Conservation (phyloP, 768 basidiomycete species). For the Pleurotus pulmonarius region DNA sequence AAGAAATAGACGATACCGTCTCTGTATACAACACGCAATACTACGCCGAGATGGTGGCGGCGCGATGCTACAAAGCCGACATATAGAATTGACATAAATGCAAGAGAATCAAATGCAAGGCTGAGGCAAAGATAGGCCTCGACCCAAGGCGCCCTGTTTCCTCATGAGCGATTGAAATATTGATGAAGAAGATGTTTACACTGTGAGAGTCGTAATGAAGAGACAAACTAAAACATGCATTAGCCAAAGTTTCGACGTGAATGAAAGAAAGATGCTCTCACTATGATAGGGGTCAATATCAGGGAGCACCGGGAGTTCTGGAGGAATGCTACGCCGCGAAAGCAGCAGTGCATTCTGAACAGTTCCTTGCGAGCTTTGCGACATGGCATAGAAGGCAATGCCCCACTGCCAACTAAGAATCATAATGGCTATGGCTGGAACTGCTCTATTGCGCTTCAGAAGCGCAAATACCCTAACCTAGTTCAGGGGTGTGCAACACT, state of each 20-base stretch:
- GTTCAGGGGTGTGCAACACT: neutral
- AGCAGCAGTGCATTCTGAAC: slow-evolving; percentile 2
- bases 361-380: slow-evolving; percentile 3
- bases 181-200: neutral
- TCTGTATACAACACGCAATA: slow-evolving; percentile 10
- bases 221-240: slow-evolving; percentile 6
- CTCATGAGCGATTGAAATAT: neutral
- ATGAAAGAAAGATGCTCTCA: neutral
- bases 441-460: neutral
- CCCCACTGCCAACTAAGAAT: slow-evolving; percentile 9
- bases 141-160: slow-evolving; percentile 1
- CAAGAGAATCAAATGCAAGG: slow-evolving; percentile 17
- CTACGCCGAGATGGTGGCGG: neutral
- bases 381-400: slow-evolving; percentile 7
- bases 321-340: neutral
- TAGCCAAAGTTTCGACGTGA: neutral
- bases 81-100: slow-evolving; percentile 11
- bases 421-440: neutral
- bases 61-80: neutral
- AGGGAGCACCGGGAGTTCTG: slow-evolving; percentile 2
- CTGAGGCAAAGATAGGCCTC: slow-evolving; percentile 13
- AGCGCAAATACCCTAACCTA: slow-evolving; percentile 6
- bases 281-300: slow-evolving; percentile 8
- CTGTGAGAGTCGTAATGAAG: slow-evolving; percentile 1
- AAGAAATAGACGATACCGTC: slow-evolving; percentile 18